A percentile compares a stretch with the other conserved stretches of the same genome.
Conservation (phyloP, 2,329 filamentous ascomycete genomes). For the Botryotinia calthae region DNA sequence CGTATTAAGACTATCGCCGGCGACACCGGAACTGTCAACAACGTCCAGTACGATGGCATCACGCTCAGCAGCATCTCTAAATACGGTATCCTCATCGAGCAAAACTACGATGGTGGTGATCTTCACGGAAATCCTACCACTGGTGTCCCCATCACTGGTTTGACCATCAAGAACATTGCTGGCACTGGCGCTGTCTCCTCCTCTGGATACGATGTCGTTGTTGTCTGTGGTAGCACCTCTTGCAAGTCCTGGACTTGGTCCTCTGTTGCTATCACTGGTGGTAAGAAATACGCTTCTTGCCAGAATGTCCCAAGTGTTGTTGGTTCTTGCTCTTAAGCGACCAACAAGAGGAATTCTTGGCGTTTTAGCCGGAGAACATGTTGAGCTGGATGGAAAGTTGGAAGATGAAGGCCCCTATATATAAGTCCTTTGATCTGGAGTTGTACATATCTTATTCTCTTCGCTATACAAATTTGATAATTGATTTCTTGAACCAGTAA, state of each 20-base stretch:
- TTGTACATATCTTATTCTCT: background rate
- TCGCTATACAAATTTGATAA: background rate
- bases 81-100: background rate
- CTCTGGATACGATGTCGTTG: background rate
- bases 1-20: background rate
- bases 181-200: background rate
- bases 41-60: background rate
- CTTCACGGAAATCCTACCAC: background rate
- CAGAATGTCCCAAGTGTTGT: background rate
- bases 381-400: background rate
- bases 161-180: background rate
- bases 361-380: background rate
- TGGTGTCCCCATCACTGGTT: background rate
- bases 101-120: background rate
- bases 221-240: background rate
- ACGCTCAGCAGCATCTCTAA: background rate
- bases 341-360: background rate
- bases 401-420: background rate
- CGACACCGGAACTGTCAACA: background rate
- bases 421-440: background rate
- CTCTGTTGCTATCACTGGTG: background rate
- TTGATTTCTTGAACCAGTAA: background rate
- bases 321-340: background rate
- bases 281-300: background rate
- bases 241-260: background rate